A percentile compares a stretch with the other conserved stretches of the same genome.
Evolutionary conservation across 2,329 filamentous ascomycete species (phyloP).

Genomic region (Venturia carpophila): DNA sequence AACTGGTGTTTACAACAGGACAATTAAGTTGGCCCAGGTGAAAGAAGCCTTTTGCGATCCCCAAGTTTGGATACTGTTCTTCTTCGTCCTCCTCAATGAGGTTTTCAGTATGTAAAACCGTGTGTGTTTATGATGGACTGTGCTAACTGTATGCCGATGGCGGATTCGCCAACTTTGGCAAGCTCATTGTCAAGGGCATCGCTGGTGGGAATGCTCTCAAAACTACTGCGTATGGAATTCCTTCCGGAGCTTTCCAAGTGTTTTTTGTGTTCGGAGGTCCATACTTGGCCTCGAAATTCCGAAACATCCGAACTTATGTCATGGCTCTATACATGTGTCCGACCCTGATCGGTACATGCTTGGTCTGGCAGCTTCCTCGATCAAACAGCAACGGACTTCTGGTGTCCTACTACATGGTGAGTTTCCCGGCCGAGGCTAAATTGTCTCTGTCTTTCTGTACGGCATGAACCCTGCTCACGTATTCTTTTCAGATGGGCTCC

Average conservation of each 20-base stretch:
- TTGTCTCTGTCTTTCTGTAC: not conserved
- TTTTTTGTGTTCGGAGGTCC: constrained; percentile 48
- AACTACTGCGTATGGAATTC: constrained; percentile 48
- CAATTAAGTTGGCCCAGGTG: constrained; percentile 43
- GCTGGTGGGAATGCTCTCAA: constrained; percentile 34
- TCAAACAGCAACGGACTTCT: constrained; percentile 41
- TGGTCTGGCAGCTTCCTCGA: constrained; percentile 45
- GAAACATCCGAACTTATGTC: constrained; percentile 44
- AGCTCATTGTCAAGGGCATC: constrained; percentile 47
- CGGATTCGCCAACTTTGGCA: constrained; percentile 37
- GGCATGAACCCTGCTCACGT: not conserved
- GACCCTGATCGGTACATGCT: constrained; percentile 41
- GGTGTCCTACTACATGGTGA: constrained; percentile 44
- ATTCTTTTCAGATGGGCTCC: constrained; percentile 26
- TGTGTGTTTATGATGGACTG: not conserved
- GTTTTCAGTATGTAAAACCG: constrained; percentile 32
- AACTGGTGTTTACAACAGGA: constrained; percentile 42
- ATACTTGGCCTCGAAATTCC: constrained; percentile 44
- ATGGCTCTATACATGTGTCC: constrained; percentile 47
- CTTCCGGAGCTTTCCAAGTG: constrained; percentile 47
- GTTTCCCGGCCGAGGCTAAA: not conserved
- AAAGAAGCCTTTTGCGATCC: constrained; percentile 40
- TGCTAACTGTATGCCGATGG: not conserved
- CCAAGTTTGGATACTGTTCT: constrained; percentile 39
- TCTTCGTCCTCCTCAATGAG: constrained; percentile 46